These are phyloP conservation scores for Calonectria pteridis DNA, from an alignment of 2,329 filamentous ascomycete species.

Conservation along the genomic window DNA sequence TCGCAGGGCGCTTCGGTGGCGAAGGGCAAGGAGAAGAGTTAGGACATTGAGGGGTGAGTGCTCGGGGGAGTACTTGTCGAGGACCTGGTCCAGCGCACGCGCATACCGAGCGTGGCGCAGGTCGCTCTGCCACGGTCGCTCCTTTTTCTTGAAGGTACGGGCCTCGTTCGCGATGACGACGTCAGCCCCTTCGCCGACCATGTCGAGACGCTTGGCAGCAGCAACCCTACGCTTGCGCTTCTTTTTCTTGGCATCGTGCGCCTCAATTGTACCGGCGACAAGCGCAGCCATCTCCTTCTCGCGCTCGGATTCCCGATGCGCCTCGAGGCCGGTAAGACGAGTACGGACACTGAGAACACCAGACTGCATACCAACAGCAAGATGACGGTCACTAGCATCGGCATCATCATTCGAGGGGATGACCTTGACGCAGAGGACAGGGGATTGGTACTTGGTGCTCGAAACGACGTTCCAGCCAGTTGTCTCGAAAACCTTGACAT, in stretches of 20 bases:
- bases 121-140: conserved; percentile 83
- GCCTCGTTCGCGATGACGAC: conserved; percentile 86
- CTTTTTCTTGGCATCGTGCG: conserved; percentile 78
- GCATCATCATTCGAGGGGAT: conserved; percentile 60
- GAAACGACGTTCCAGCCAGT: conserved; percentile 96
- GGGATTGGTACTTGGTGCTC: conserved; percentile 91
- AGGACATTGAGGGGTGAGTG: conserved; percentile 74
- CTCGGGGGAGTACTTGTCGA: conserved; percentile 66
- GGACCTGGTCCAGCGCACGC: conserved; percentile 82
- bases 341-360: conserved; percentile 93
- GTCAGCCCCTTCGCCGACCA: conserved; percentile 86
- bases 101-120: conserved; percentile 83
- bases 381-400: conserved; percentile 84
- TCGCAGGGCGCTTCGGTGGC: conserved; percentile 87
- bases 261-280: conserved; percentile 80
- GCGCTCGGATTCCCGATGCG: conserved; percentile 79
- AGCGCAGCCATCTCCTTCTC: conserved; percentile 89
- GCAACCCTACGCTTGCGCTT: conserved; percentile 73
- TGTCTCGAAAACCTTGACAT: conserved; percentile 97
- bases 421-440: conserved; percentile 86
- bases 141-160: conserved; percentile 64
- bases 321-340: conserved; percentile 85
- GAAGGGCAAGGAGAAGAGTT: conserved; percentile 84
- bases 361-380: conserved; percentile 94
- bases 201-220: conserved; percentile 74